Base-by-base conservation (phyloP, 495 filamentous ascomycete species). In the Letharia lupina region DNA sequence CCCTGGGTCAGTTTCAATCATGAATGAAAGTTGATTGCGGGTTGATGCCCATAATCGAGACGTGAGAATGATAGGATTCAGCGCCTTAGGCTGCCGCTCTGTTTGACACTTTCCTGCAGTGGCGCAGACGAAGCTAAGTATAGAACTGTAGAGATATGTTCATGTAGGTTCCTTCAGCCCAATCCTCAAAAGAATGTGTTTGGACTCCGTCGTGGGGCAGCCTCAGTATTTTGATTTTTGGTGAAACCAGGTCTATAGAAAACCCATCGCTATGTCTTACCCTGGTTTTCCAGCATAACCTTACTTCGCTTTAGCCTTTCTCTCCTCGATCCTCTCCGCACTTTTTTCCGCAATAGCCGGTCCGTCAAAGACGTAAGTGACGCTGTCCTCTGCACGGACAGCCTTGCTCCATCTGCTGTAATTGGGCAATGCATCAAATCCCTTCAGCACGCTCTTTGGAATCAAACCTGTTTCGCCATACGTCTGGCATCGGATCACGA, bases 371-470 rank as follows among this genome's bases (percentile, higher is more conserved):
- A 41, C 40, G 13, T 68, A 65, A 5, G 63, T 65, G n/a, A 70
- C 68, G 15, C 47, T 40, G 10, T 64, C 56, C 16, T 68, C 28
- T 15, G 15, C 62, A 16, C 35, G 50, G 31, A 68, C 33, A 31
- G 68, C 68, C 20, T 68, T 65, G 56, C 61, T 68, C 68, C 68
- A 70, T 58, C 62, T 64, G 33, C 39, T 65, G 45, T 56, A 68
- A 23, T 61, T 70, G 13, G 68, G 65, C 54, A 70, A 40, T 5
- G 65, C 68, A n/a, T 64, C 48, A 31, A 68, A 20, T 23, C 20
- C 47, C 57, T 70, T 65, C 11, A 61, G 41, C 52, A 70, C 40
- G 42, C 47, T 67, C 57, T 45, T 59, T 5, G 68, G 65, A 45
- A 70, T 20, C 45, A 70, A 31, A 10, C 47, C 65, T n/a, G 33